Base-by-base conservation (phyloP, 1,139 yeast species). In the Geotrichum carabidarum region DNA sequence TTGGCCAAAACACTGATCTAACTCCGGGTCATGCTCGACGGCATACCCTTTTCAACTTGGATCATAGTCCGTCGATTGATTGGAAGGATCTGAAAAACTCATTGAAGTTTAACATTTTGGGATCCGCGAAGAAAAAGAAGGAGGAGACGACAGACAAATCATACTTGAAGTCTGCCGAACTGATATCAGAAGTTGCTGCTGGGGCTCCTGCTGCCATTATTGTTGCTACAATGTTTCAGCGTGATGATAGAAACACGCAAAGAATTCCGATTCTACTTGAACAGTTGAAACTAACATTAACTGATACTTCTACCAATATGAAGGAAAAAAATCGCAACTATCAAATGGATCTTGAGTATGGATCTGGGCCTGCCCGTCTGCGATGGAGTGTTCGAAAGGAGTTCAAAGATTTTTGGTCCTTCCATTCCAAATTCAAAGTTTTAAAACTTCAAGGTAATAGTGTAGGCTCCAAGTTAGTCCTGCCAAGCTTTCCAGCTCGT, bases 191-290 rank as follows among this genome's bases (percentile, higher is more conserved):
- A 45, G 73, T 90, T 58, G 63, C 80, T 1, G 75, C 88, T 7
- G 96, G 88, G n/a, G 77, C 85, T 4, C 95, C 97, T 0, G 86
- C 93, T 4, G 85, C 89, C 0, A 74, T 87, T 57, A 76, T 90
- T 54, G 75, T 90, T 14, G 91, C 94, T 1, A 81, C 95, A 1
- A 79, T 84, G 53, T 81, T 93, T 58, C 74, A 84, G 50, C 80
- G 82, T 54, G 97, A 90, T 68, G 96, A 88, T 58, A 80, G 80
- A 60, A 90, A 88, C 7, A 79, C 81, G 32, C 79, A 83, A 51
- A 78, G 96, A 57, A 94, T 95, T 0, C 96, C 99, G 0, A 76
- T 91, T 44, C 71, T 93, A 47, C 71, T 90, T 41, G 83, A 87
- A 12, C 80, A 90, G 66, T 68, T 93, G 46, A 86, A 90, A 12